Percentiles rank a stretch among this genome's conserved stretches.
Evolutionary conservation across 2,329 filamentous ascomycete species (phyloP).

Genomic region (Nemania diffusa): DNA sequence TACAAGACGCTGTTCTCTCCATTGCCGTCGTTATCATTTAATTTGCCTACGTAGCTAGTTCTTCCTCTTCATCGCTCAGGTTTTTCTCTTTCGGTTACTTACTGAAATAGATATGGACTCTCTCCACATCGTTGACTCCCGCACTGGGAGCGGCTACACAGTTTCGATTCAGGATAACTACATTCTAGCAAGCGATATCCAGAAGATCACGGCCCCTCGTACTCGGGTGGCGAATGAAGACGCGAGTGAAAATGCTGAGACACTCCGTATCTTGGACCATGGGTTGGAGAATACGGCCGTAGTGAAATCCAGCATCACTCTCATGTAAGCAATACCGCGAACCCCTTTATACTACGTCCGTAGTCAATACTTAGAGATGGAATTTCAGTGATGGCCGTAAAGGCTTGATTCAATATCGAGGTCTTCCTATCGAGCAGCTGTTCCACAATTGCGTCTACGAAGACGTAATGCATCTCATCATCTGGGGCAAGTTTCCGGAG

Average conservation of each 20-base stretch:
- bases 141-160: not conserved
- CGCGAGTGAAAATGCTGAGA: not conserved
- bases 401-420: slow-evolving; percentile 50
- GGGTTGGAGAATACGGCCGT: slow-evolving; percentile 47
- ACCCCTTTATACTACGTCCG: not conserved
- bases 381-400: slow-evolving; percentile 46
- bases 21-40: not conserved
- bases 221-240: not conserved
- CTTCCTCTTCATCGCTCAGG: not conserved
- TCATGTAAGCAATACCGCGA: slow-evolving; percentile 37
- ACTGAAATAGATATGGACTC: not conserved
- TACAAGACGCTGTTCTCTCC: not conserved
- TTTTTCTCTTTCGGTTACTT: not conserved
- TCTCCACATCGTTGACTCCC: not conserved
- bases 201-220: not conserved
- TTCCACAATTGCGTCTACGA: slow-evolving; percentile 40
- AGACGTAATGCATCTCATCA: slow-evolving; percentile 38
- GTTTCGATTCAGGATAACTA: not conserved
- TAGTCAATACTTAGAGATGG: not conserved
- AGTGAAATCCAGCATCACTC: slow-evolving; percentile 46
- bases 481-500: slow-evolving; percentile 24
- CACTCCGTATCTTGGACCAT: slow-evolving; percentile 40
- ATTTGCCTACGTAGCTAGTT: not conserved
- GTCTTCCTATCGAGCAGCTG: slow-evolving; percentile 45
- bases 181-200: not conserved